A percentile compares a stretch with the other conserved stretches of the same genome.
Evolutionary conservation across 2,329 filamentous ascomycete species (phyloP).

Genomic region (Penicillium sp.): DNA sequence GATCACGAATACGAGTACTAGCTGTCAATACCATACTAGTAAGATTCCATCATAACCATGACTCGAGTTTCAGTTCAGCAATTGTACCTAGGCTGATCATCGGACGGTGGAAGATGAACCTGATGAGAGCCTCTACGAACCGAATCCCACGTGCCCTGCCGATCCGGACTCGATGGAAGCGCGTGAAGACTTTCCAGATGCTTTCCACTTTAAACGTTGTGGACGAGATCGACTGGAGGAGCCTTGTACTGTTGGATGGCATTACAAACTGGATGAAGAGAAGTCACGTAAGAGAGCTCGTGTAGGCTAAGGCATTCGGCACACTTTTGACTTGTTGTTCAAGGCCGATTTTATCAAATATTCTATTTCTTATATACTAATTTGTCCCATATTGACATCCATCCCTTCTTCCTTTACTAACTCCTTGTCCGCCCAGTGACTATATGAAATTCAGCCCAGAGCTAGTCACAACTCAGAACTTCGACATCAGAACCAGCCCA

Average conservation of each 20-base stretch:
- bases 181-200: background rate
- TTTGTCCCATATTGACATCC: too few species aligned
- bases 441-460: too few species aligned
- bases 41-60: background rate
- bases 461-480: slow-evolving; percentile 6
- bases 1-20: background rate
- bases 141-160: background rate
- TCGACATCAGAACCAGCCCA: slow-evolving; percentile 7
- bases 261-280: background rate
- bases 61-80: background rate
- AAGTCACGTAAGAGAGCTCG: background rate
- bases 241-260: background rate
- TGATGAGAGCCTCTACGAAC: background rate
- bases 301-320: background rate
- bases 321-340: background rate
- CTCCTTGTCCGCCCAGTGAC: background rate
- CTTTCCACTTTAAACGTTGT: background rate
- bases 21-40: background rate
- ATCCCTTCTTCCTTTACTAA: too few species aligned
- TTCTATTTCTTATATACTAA: background rate
- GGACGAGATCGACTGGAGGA: background rate
- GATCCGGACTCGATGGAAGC: background rate
- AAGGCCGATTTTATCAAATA: background rate
- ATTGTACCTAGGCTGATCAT: background rate
- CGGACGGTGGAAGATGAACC: background rate